These are phyloP conservation scores for Colletotrichum filicis DNA, from an alignment of 2,329 filamentous ascomycete species.

Conservation along the genomic window DNA sequence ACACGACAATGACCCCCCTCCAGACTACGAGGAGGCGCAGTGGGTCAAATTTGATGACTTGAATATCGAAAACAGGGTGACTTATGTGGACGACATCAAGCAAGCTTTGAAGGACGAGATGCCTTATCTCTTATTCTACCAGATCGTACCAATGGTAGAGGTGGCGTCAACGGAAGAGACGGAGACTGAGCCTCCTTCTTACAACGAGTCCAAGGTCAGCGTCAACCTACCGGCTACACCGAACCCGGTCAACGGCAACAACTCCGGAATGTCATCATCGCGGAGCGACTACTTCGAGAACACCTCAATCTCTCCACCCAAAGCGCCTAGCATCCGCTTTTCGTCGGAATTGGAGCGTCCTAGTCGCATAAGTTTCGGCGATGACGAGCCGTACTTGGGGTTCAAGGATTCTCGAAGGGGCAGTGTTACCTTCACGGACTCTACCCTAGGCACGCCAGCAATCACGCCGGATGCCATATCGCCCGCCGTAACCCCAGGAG, in stretches of 20 bases:
- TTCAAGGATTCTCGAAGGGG: constrained; percentile 57
- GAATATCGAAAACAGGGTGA: constrained; percentile 73
- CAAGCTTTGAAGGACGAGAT: constrained; percentile 85
- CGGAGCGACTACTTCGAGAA: constrained; percentile 59
- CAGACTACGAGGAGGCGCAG: constrained; percentile 75
- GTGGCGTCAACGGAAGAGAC: constrained; percentile 63
- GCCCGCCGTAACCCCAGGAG: constrained; percentile 54
- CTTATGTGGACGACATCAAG: constrained; percentile 80
- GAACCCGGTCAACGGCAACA: constrained; percentile 42
- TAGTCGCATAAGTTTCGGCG: constrained; percentile 59
- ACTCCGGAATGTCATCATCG: constrained; percentile 41
- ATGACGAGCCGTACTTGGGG: constrained; percentile 47
- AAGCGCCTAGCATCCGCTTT: constrained; percentile 63
- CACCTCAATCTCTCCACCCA: constrained; percentile 44
- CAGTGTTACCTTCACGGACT: constrained; percentile 62
- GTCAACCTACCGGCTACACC: constrained; percentile 45
- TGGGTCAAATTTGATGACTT: constrained; percentile 97
- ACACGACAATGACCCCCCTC: constrained; percentile 66
- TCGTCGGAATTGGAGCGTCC: constrained; percentile 65
- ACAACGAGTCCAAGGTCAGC: constrained; percentile 62
- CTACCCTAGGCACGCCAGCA: constrained; percentile 50
- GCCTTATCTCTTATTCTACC: constrained; percentile 95
- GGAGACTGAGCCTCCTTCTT: constrained; percentile 67
- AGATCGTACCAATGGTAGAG: constrained; percentile 88
- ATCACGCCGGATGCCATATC: constrained; percentile 50